Percentiles rank a stretch among this genome's conserved stretches.
Conservation (phyloP, 2,329 filamentous ascomycete species). For the Sclerotinia borealis region DNA sequence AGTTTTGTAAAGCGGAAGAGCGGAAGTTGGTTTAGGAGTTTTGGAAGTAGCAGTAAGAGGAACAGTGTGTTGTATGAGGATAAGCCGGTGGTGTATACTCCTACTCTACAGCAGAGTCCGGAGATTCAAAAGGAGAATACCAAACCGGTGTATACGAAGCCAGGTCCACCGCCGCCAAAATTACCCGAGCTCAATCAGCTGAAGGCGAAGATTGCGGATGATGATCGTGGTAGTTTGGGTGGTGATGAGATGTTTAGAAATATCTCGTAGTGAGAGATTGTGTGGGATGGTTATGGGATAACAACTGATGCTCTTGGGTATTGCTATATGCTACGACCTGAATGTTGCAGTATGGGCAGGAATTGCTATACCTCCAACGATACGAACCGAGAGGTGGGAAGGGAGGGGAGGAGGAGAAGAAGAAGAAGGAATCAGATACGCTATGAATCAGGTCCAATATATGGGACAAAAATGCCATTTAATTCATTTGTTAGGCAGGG, state of each 20-base stretch:
- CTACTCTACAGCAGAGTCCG: constrained; percentile 8
- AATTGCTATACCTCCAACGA: background rate
- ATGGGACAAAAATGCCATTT: constrained; percentile 22
- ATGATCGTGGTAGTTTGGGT: constrained; percentile 29
- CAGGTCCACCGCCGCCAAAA: constrained; percentile 31
- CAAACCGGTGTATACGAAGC: constrained; percentile 17
- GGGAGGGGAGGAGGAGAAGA: constrained; percentile 7
- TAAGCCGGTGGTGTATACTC: constrained; percentile 1
- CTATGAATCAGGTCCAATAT: constrained; percentile 18
- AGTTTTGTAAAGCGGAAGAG: constrained; percentile 26
- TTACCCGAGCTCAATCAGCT: constrained; percentile 32
- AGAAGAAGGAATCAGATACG: constrained; percentile 22
- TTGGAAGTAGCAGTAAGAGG: constrained; percentile 23
- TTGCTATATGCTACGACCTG: constrained; percentile 7
- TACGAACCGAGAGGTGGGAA: background rate
- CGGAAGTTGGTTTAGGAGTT: constrained; percentile 30
- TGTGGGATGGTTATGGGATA: constrained; percentile 20
- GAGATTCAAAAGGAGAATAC: constrained; percentile 17
- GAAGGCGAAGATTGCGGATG: constrained; percentile 28
- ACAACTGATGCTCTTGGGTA: constrained; percentile 14
- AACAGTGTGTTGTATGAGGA: constrained; percentile 24
- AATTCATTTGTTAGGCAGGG: constrained; percentile 18
- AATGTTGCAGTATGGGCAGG: constrained; percentile 14
- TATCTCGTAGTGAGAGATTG: constrained; percentile 28
- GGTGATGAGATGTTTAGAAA: constrained; percentile 34